Evolutionary conservation across 352 stramenopile species (phyloP).

Genomic region (Globisporangium canariense): DNA sequence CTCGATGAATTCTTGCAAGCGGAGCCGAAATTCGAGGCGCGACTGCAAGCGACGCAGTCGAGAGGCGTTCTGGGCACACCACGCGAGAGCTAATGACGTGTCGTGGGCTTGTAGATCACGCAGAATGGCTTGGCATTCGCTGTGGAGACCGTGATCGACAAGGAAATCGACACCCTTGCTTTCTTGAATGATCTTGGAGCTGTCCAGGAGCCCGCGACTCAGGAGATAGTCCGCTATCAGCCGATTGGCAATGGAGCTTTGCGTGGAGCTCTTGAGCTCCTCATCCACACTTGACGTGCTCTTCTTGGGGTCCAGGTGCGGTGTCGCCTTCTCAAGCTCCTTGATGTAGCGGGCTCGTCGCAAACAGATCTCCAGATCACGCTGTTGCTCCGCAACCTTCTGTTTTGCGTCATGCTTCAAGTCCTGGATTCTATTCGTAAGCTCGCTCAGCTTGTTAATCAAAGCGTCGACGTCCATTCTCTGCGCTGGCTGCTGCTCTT

Average conservation of each 20-base stretch:
- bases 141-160: slow-evolving; percentile 61
- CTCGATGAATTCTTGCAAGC: slow-evolving; percentile 77
- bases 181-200: slow-evolving; percentile 65
- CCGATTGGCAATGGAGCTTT: slow-evolving; percentile 32
- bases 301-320: slow-evolving; percentile 15
- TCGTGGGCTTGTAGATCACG: slow-evolving; percentile 50
- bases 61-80: slow-evolving; percentile 71
- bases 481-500: slow-evolving; percentile 58
- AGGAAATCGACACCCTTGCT: slow-evolving; percentile 60
- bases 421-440: slow-evolving; percentile 40
- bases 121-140: slow-evolving; percentile 51
- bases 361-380: slow-evolving; percentile 48
- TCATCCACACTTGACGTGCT: slow-evolving; percentile 8
- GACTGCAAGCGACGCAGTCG: slow-evolving; percentile 69
- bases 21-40: slow-evolving; percentile 65
- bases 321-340: slow-evolving; percentile 28
- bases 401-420: slow-evolving; percentile 49
- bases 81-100: slow-evolving; percentile 49
- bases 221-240: slow-evolving; percentile 79
- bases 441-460: slow-evolving; percentile 41
- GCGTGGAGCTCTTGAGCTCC: slow-evolving; percentile 18
- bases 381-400: slow-evolving; percentile 46
- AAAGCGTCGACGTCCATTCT: slow-evolving; percentile 53
- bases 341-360: slow-evolving; percentile 41
- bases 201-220: slow-evolving; percentile 56